Evolutionary conservation across 169 alveolate genomes (phyloP).

Genomic region (Babesia microti): DNA sequence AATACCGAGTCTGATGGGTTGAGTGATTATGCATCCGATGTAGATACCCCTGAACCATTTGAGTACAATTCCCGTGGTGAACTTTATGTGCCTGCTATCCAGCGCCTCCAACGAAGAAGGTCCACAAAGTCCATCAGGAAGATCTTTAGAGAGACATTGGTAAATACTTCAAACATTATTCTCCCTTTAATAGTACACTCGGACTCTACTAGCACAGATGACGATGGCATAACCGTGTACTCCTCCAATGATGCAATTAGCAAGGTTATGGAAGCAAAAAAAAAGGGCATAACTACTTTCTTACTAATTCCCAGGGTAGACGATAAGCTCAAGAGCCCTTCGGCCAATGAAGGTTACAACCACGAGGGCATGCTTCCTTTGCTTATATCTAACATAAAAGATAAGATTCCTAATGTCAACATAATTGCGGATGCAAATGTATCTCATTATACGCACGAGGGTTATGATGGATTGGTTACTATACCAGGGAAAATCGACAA

Average conservation of each 20-base stretch:
- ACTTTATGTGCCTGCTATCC: slow-evolving; percentile 13
- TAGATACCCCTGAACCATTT: slow-evolving; percentile 17
- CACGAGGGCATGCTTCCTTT: slow-evolving; percentile 30
- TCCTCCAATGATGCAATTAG: slow-evolving; percentile 18
- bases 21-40: slow-evolving; percentile 14
- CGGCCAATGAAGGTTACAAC: slow-evolving; percentile 36
- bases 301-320: slow-evolving; percentile 21
- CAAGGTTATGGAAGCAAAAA: slow-evolving; percentile 25
- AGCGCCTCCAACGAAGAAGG: slow-evolving; percentile 22
- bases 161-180: slow-evolving; percentile 17
- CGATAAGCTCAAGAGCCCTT: slow-evolving; percentile 13
- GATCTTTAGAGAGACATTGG: slow-evolving; percentile 9
- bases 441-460: slow-evolving; percentile 21
- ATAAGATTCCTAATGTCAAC: slow-evolving; percentile 30
- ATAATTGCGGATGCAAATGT: slow-evolving; percentile 38
- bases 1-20: slow-evolving; percentile 12
- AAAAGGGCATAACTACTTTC: slow-evolving; percentile 32
- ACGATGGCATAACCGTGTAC: slow-evolving; percentile 25
- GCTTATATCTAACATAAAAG: slow-evolving; percentile 25
- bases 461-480: slow-evolving; percentile 33
- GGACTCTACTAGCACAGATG: slow-evolving; percentile 5
- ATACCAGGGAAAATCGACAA: slow-evolving; percentile 24
- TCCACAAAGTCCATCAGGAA: slow-evolving; percentile 15
- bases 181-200: slow-evolving; percentile 27
- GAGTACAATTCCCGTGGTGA: slow-evolving; percentile 42